phyloP scores from a whole-genome alignment of 345 rosid genomes.

The Jatropha curcas region DNA sequence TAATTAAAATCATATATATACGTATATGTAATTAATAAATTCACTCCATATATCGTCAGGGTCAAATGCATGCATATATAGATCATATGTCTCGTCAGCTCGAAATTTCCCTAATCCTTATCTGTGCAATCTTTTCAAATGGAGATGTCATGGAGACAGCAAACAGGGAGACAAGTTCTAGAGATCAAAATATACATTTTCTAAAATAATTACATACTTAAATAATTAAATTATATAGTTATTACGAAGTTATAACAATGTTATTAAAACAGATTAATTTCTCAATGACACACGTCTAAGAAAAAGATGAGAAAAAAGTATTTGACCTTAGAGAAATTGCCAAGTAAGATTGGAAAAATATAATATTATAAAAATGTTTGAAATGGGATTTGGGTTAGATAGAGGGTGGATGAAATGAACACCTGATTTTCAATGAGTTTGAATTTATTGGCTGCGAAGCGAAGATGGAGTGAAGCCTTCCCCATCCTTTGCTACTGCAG shows the following conservation, averaged over 20 bases:
- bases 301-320: too few species aligned
- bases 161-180: slow-evolving; percentile 27
- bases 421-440: slow-evolving; percentile 44
- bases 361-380: slow-evolving; percentile 37
- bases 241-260: not conserved
- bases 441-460: slow-evolving; percentile 26
- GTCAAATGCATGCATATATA: not conserved
- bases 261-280: too few species aligned
- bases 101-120: slow-evolving; percentile 15
- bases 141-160: slow-evolving; percentile 28
- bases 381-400: slow-evolving; percentile 39
- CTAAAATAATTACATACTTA: not conserved
- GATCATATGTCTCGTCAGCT: slow-evolving; percentile 15
- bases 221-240: too few species aligned
- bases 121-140: not conserved
- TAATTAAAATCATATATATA: slow-evolving; percentile 10
- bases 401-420: slow-evolving; percentile 43
- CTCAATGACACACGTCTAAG: too few species aligned
- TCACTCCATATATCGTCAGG: not conserved
- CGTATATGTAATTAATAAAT: not conserved
- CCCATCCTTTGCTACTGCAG: not conserved
- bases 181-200: not conserved
- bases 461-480: slow-evolving; percentile 4
- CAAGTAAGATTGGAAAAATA: not conserved
- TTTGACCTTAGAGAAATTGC: slow-evolving; percentile 12